These are phyloP conservation scores for Coniochaeta hoffmannii DNA, from an alignment of 2,329 filamentous ascomycete genomes.

Conservation along the genomic window DNA sequence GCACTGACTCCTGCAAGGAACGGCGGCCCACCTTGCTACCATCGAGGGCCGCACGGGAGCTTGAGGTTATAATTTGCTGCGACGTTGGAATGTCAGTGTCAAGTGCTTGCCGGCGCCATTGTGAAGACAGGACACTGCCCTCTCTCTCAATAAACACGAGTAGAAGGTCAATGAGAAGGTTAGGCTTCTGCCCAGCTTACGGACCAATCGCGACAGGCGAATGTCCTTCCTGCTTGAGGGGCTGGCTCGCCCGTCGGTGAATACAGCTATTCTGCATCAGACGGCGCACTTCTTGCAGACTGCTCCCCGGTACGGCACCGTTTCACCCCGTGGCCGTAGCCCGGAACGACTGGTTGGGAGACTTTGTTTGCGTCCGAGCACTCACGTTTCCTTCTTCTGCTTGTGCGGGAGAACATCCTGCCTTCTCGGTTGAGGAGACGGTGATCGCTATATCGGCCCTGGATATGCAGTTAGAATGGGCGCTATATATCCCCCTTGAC, in stretches of 20 bases:
- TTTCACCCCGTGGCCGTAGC: background rate
- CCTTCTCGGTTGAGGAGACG: background rate
- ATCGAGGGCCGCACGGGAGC: background rate
- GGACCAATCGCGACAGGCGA: no score
- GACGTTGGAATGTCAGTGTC: background rate
- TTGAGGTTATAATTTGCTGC: background rate
- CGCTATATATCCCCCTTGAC: background rate
- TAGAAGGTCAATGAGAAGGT: no score
- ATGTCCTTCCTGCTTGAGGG: no score
- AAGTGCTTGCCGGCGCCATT: background rate
- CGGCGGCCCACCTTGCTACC: background rate
- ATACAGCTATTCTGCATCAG: no score
- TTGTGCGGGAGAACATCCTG: background rate
- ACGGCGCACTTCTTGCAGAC: background rate
- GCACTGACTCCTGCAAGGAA: conserved; percentile 1
- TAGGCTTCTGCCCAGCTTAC: no score
- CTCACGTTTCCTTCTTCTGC: background rate
- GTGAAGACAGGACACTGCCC: background rate
- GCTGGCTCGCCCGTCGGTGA: no score
- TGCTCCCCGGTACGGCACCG: background rate
- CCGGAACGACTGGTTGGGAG: no score
- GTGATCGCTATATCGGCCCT: background rate
- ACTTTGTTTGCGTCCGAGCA: background rate
- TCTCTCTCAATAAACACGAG: background rate
- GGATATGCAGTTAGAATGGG: background rate